Base-by-base conservation (phyloP, 768 basidiomycete species). In the Phlebiopsis gigantea region DNA sequence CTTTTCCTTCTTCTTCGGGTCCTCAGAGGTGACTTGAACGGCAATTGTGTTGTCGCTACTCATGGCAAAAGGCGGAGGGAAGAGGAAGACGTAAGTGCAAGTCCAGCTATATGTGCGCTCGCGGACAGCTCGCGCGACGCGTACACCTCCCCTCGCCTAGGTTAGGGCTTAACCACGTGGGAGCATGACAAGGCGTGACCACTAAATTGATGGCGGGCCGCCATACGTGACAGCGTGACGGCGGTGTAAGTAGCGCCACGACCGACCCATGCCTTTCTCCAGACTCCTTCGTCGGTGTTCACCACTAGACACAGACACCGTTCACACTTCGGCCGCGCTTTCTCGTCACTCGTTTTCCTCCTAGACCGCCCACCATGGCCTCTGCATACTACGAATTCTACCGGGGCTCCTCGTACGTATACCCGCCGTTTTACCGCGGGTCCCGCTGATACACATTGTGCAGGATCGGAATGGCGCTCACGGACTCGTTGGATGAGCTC, bases 401-500 rank as follows among this genome's bases (percentile, higher is more conserved):
- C 76, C 81, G 92, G 59, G 90, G 90, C 58, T 91, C 90, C 43
- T 91, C 90, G 91, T 93, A 77, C 66, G 89, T 82, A 43, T 29
- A 43, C 39, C 49, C 46, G 50, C 60, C 4, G 1, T 7, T 15
- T 47, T 26, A 47, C 14, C 46, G 1, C 10, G 22, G 29, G 26
- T 28, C 46, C 22, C 47, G 28, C 45, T 24, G 45, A 19, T 9
- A 19, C 26, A 19, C 26, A 26, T 28, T 12, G 28, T 14, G 15
- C 68, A 98, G 97, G 62, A 93, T 98, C 71, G 97, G 97, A 51
- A 92, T 94, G 82, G 93, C 96, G 52, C 79, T 99, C 51, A 96
- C 95, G 14, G 97, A 99, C 77, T 94, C 96, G 62, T 83, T 99
- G 65, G 97, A 99, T 75, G 96, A 98, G 74, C 83, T 99, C 62